Base-by-base conservation (phyloP, 2,329 filamentous ascomycete species). In the Penicillium hesseltinei region DNA sequence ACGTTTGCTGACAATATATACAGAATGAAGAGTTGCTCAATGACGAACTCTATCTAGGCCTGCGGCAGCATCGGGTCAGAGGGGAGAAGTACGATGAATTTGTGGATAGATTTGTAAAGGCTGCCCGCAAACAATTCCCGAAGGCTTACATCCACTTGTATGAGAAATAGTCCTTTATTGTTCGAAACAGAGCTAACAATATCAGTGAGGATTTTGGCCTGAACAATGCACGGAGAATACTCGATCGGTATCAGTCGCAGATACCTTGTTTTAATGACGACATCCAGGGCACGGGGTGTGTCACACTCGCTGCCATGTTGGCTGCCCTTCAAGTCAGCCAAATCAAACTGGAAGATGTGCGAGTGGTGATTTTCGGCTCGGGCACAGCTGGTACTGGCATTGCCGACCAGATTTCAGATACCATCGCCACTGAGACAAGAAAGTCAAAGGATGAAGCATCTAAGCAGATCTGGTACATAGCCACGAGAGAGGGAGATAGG, bases 181-280 rank as follows among this genome's bases (percentile, higher is more conserved):
- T 25, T 3, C 40, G 6, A 15, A 35, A 21, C 8, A 10, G 0
- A 46, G 40, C 59, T 61, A 49, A 66, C 39, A 8, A 38, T 17
- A 7, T 5, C 15, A 76, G 73, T 66, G 90, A 96, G 67, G 92
- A 96, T 69, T 95, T 96, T 76, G 91, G 91, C 0, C 76, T 95
- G 0, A 73, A 74, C 1, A 96, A 96, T 67, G 89, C 90, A 0
- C 81, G 89, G 31, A 83, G 89, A 4, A 83, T 96, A 2, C 80
- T 96, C 0, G 89, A 96, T 58, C 83, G 81, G 36, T 96, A 94
- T 66, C 84, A 88, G 1, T 81, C 87, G 0, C 69, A 88, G 49
- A 87, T 93, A 8, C 82, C 91, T 0, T 95, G 91, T 72, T 96
- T 96, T 80, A 96, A 96, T 67, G 92, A 96, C 57, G 91, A 96